Evolutionary conservation across 2,329 filamentous ascomycete genomes (phyloP).

Genomic region (Rutstroemia sp.): DNA sequence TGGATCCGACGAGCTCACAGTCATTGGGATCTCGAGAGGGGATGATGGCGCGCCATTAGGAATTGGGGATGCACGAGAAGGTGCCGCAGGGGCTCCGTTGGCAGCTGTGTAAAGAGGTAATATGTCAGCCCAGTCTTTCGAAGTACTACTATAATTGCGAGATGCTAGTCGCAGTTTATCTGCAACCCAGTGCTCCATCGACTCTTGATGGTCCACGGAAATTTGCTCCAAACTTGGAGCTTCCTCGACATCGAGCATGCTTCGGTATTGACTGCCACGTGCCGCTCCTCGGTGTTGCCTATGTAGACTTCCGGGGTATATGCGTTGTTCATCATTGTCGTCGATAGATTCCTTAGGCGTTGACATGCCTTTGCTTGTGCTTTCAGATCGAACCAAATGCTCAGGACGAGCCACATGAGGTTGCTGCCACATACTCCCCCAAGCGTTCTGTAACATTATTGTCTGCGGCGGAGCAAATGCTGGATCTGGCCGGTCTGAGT

Average conservation of each 20-base stretch:
- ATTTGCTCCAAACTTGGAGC: conserved; percentile 33
- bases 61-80: conserved; percentile 24
- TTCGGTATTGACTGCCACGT: conserved; percentile 37
- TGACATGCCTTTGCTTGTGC: neutral
- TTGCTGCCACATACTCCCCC: neutral
- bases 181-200: conserved; percentile 24
- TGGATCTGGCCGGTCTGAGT: neutral
- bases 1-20: conserved; percentile 30
- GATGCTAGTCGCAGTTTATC: conserved; percentile 20
- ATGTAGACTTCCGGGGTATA: conserved; percentile 22
- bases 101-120: conserved; percentile 30
- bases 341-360: conserved; percentile 9
- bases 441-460: neutral
- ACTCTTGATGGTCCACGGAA: conserved; percentile 17
- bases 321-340: conserved; percentile 1
- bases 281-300: conserved; percentile 18
- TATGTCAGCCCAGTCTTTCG: conserved; percentile 28
- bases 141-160: conserved; percentile 20
- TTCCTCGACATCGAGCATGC: conserved; percentile 47
- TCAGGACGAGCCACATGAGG: neutral
- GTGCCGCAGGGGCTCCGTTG: conserved; percentile 26
- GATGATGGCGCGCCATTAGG: conserved; percentile 26
- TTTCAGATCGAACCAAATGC: conserved; percentile 1
- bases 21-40: conserved; percentile 26
- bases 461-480: neutral